Conservation (phyloP, 1,139 yeast genomes). For the Casaregolazyma lundiana region DNA sequence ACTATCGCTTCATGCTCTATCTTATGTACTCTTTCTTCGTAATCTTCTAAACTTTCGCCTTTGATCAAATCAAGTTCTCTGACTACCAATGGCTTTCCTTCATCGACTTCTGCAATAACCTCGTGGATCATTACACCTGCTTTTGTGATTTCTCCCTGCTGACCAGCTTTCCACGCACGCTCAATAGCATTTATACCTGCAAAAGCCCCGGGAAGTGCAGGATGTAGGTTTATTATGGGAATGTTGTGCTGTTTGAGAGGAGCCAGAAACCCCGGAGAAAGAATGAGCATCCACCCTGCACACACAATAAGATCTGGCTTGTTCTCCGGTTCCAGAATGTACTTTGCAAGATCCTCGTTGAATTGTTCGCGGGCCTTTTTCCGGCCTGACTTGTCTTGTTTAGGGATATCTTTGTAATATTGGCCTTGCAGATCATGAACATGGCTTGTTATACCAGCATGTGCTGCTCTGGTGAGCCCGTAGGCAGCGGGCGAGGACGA, state of each 20-base stretch:
- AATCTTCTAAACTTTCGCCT: slow-evolving; percentile 71
- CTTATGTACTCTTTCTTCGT: slow-evolving; percentile 78
- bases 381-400: slow-evolving; percentile 55
- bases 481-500: slow-evolving; percentile 81
- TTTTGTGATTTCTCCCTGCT: slow-evolving; percentile 61
- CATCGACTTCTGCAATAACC: slow-evolving; percentile 90
- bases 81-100: slow-evolving; percentile 83
- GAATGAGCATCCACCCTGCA: slow-evolving; percentile 97
- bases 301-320: slow-evolving; percentile 85
- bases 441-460: slow-evolving; percentile 62
- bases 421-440: slow-evolving; percentile 60
- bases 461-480: slow-evolving; percentile 74
- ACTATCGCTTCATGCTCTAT: slow-evolving; percentile 89
- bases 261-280: slow-evolving; percentile 68
- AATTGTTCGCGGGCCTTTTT: slow-evolving; percentile 59
- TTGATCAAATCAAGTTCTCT: slow-evolving; percentile 66
- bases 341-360: slow-evolving; percentile 70
- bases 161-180: slow-evolving; percentile 94
- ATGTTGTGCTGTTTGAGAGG: slow-evolving; percentile 59
- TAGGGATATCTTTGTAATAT: slow-evolving; percentile 73
- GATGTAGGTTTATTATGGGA: slow-evolving; percentile 87
- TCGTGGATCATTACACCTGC: slow-evolving; percentile 98
- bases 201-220: slow-evolving; percentile 95
- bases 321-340: slow-evolving; percentile 43
- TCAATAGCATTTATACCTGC: slow-evolving; percentile 97